Conservation (phyloP, 2,329 filamentous ascomycete species). For the Pseudogymnoascus sp. region DNA sequence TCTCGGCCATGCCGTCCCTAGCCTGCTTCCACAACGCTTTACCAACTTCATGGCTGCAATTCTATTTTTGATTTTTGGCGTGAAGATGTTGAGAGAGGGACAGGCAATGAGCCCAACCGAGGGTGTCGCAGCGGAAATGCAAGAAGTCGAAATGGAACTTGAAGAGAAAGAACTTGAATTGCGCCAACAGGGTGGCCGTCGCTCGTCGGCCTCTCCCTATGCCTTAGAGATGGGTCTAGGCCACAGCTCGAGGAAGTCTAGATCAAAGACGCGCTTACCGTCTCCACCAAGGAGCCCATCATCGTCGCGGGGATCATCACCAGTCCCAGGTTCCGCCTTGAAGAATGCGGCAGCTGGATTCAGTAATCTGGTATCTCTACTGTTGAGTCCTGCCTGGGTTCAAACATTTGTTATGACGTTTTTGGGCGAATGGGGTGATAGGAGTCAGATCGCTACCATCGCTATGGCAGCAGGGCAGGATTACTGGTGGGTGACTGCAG, state of each 20-base stretch:
- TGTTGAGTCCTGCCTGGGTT: conserved; percentile 94
- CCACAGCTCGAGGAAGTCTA: conserved; percentile 54
- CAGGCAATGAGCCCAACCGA: conserved; percentile 82
- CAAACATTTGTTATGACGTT: conserved; percentile 99
- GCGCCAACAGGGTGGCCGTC: conserved; percentile 53
- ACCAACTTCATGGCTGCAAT: conserved; percentile 79
- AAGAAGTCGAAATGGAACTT: conserved; percentile 87
- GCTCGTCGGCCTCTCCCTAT: conserved; percentile 65
- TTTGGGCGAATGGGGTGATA: conserved; percentile 94
- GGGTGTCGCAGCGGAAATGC: conserved; percentile 93
- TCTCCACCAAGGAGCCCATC: conserved; percentile 74
- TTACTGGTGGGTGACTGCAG: conserved; percentile 96
- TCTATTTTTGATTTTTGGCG: conserved; percentile 85
- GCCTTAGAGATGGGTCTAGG: conserved; percentile 71
- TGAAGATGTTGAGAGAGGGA: conserved; percentile 75
- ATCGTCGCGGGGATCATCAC: conserved; percentile 54
- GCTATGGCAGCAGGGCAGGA: conserved; percentile 98
- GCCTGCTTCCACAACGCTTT: conserved; percentile 79
- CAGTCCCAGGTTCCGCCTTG: conserved; percentile 30
- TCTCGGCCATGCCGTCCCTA: conserved; percentile 83
- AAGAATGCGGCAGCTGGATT: conserved; percentile 52
- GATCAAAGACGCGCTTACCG: conserved; percentile 68
- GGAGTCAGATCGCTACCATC: conserved; percentile 95
- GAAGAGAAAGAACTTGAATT: conserved; percentile 83
- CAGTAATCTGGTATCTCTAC: conserved; percentile 75